Evolutionary conservation across 768 basidiomycete genomes (phyloP), one percentile per base, ranked within the genome.

Genomic region (Calocybe indica): DNA sequence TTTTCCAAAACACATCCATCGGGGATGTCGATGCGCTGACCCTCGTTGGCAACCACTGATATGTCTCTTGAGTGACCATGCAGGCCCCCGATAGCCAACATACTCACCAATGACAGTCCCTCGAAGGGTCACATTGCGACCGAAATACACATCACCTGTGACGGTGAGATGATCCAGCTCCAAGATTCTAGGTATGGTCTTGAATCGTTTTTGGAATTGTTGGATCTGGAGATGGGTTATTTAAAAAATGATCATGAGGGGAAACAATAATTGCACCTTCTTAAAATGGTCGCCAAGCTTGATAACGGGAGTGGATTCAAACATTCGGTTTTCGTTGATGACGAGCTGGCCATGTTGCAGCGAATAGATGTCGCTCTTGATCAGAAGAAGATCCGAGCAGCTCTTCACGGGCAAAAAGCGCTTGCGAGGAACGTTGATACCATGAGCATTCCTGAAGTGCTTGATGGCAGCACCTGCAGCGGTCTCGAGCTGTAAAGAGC

Each of bases 261-360:
- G 8, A 28, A n/a, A 37, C 15, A 28, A 38, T 33, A 11, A 39
- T 29, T 11, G 48, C 47, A 89, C 88, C 80, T 91, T 94, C 78
- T 94, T 96, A 82, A 98, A 96, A 64, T 89, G 88, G 65, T 93
- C 91, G 39, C 93, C 92, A 42, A 96, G 80, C 73, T 96, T 96
- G 77, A 97, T 89, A 42, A 95, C 92, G n/a, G 93, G 95, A 28
- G 90, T 85, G 13, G 80, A 87, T 59, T 78, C 80, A 60, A 93
- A 92, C 83, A 91, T 86, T 55, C 90, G 71, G 35, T 78, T 73
- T 52, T 80, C 80, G 62, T 87, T 91, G 75, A 96, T 87, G 53
- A 90, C 77, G 50, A 95, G 78, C 57, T 85, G 85, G 13, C 93
- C 93, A 62, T 96, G 89, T 64, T 84, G 72, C 43, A 96, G 75